Percentiles rank a stretch among this genome's conserved stretches.
These are phyloP conservation scores for Pichia sp. DNA, from an alignment of 1,139 yeast species.

Conservation along the genomic window DNA sequence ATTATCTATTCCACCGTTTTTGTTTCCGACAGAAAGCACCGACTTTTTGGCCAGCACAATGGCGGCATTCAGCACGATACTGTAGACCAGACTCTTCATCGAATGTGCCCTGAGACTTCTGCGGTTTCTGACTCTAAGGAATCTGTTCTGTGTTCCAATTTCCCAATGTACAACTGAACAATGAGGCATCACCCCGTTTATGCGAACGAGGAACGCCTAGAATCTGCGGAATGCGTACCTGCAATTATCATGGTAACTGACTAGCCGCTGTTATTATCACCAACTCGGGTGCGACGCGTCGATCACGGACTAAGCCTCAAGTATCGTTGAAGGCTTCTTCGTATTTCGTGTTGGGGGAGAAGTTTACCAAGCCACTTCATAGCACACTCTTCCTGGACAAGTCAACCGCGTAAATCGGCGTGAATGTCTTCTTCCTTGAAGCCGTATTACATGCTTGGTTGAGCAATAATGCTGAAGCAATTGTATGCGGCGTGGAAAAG, in stretches of 20 bases:
- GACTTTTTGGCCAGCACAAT: slow-evolving; percentile 10
- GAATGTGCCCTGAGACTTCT: background rate
- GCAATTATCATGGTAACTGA: background rate
- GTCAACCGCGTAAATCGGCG: no score
- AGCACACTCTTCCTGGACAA: no score
- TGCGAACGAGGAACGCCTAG: background rate
- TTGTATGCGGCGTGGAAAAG: no score
- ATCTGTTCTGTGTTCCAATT: background rate
- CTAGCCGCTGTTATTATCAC: background rate
- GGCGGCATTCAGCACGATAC: slow-evolving; percentile 3
- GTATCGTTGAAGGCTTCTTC: no score
- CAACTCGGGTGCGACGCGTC: background rate
- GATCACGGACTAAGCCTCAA: background rate
- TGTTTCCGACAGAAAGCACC: background rate
- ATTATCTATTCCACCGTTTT: background rate
- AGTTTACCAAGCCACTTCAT: no score
- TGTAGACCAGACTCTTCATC: slow-evolving; percentile 5
- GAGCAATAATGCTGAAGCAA: no score
- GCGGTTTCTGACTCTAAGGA: background rate
- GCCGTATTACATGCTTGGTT: no score
- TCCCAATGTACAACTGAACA: background rate
- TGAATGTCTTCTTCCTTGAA: no score
- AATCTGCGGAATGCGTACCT: background rate
- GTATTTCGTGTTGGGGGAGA: no score
- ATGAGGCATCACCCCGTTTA: background rate